Evolutionary conservation across 306 rosid genomes (phyloP).

Genomic region (Potentilla sterilis): DNA sequence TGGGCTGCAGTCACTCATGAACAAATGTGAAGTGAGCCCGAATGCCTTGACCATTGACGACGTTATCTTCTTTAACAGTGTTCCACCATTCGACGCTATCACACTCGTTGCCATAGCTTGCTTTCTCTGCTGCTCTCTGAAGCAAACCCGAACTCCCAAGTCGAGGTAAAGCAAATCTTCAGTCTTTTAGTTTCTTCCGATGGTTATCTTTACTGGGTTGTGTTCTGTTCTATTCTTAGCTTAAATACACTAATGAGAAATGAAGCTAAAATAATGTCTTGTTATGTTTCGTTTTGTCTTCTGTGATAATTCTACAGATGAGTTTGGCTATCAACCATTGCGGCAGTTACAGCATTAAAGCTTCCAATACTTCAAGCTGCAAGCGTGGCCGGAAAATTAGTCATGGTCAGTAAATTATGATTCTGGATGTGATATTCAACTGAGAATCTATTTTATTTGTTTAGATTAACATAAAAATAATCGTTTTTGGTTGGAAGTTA

Average conservation of each 20-base stretch:
- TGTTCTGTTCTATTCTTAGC: not conserved
- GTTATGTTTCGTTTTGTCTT: not conserved
- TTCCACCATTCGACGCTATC: not conserved
- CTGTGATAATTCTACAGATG: slow-evolving; percentile 28
- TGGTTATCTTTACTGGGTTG: not conserved
- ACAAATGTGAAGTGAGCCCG: not conserved
- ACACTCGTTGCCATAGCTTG: not conserved
- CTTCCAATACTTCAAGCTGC: slow-evolving; percentile 27
- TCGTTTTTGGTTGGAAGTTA: not conserved
- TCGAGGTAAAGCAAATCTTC: slow-evolving; percentile 1
- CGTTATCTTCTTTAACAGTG: not conserved
- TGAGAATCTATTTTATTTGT: not conserved
- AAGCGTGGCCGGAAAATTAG: slow-evolving; percentile 17
- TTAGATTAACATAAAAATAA: not conserved
- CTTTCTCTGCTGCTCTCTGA: not conserved
- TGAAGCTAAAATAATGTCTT: not conserved
- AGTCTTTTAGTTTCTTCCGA: not conserved
- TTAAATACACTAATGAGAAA: not conserved
- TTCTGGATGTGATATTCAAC: not conserved
- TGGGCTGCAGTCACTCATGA: not conserved
- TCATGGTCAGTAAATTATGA: slow-evolving; percentile 24
- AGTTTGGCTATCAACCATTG: slow-evolving; percentile 33
- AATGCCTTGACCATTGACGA: not conserved
- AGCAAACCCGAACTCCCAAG: not conserved
- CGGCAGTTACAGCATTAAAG: slow-evolving; percentile 17